phyloP scores from a whole-genome alignment of 345 rosid genomes.

The Diplotaxis tenuifolia region DNA sequence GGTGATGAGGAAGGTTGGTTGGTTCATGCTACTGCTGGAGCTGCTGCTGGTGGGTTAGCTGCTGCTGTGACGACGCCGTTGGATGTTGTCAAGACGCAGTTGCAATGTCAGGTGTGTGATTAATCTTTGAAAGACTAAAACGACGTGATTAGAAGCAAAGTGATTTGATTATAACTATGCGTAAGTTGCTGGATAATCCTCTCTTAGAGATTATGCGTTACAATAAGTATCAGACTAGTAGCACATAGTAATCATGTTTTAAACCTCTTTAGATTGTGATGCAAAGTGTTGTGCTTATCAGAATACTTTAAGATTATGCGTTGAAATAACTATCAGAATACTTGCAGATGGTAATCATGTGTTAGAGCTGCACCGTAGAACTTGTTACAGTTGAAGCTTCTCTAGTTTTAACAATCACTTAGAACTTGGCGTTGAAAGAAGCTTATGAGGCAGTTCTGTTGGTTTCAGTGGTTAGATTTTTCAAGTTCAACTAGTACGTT shows the following conservation, averaged over 20 bases:
- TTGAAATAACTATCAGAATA: neutral
- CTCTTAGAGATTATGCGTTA: neutral
- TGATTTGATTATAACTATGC: neutral
- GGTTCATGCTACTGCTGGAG: conserved; percentile 88
- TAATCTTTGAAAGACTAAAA: neutral
- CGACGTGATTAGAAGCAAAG: neutral
- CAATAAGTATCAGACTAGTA: neutral
- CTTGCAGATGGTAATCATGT: neutral
- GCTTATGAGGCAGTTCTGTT: neutral
- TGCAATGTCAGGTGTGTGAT: conserved; percentile 89
- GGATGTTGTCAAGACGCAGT: conserved; percentile 92
- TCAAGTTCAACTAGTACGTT: neutral
- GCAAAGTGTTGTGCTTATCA: neutral
- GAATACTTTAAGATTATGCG: neutral
- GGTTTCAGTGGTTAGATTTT: neutral
- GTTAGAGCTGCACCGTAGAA: neutral
- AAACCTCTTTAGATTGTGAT: too few relatives aligned
- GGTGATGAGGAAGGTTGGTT: conserved; percentile 60
- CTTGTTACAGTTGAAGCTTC: neutral
- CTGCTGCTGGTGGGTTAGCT: conserved; percentile 81
- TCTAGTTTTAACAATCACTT: neutral
- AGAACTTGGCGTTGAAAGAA: neutral
- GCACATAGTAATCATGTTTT: neutral
- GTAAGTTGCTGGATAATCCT: neutral
- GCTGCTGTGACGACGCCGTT: conserved; percentile 82